Evolutionary conservation across 495 filamentous ascomycete genomes (phyloP).

Genomic region (Astrothelium macrocarpum): DNA sequence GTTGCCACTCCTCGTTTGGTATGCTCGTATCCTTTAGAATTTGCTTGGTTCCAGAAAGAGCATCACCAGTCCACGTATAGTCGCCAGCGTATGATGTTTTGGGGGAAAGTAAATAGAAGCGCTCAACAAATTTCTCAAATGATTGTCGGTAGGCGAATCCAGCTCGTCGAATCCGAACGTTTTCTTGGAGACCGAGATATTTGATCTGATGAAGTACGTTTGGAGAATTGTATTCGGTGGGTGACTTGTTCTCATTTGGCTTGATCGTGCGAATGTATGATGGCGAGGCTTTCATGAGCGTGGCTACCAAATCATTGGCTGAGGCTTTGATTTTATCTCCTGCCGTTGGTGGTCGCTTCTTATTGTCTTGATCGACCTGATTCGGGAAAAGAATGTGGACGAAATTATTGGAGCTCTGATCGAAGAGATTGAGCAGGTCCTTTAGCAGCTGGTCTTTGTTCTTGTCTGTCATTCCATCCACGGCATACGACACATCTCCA

Average conservation of each 20-base stretch:
- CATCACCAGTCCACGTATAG: conserved; percentile 88
- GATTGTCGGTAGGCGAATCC: conserved; percentile 97
- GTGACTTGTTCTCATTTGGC: conserved; percentile 96
- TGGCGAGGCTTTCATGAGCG: conserved; percentile 92
- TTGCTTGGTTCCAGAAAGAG: conserved; percentile 77
- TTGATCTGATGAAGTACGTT: conserved; percentile 99
- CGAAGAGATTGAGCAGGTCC: conserved; percentile 82
- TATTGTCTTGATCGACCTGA: conserved; percentile 91
- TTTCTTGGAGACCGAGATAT: conserved; percentile 96
- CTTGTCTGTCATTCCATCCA: conserved; percentile 98
- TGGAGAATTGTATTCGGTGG: conserved; percentile 76
- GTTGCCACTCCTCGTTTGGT: conserved; percentile 88
- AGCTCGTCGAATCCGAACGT: conserved; percentile 92
- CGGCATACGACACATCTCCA: conserved; percentile 90
- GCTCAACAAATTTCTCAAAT: conserved; percentile 96
- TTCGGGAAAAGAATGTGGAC: conserved; percentile 83
- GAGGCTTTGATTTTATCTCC: conserved; percentile 96
- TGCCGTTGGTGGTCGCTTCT: conserved; percentile 84
- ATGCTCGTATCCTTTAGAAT: conserved; percentile 95
- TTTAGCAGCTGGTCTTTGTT: conserved; percentile 98
- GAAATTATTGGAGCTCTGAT: conserved; percentile 72
- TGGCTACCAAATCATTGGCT: conserved; percentile 89
- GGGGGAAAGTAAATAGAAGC: conserved; percentile 91
- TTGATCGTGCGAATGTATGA: conserved; percentile 99
- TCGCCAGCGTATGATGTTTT: conserved; percentile 94